Percentiles rank a stretch among this genome's conserved stretches.
These are phyloP conservation scores for Dryas octopetala DNA, from an alignment of 306 rosid species.

Conservation along the genomic window DNA sequence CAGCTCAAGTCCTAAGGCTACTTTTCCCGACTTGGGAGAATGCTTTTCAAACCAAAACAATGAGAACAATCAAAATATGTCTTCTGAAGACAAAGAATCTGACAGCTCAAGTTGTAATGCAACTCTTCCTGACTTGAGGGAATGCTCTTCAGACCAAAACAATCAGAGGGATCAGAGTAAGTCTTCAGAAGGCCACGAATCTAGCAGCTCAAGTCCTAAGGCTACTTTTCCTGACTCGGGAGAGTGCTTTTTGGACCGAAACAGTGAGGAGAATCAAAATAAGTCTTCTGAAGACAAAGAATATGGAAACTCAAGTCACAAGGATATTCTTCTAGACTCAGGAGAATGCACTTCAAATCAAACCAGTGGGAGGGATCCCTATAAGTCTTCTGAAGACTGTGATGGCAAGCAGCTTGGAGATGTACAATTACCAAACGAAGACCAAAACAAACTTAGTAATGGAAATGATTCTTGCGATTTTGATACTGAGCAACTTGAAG, in stretches of 20 bases:
- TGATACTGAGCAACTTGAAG: constrained; percentile 38
- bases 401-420: constrained; percentile 36
- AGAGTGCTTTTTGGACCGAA: background rate
- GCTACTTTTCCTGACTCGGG: background rate
- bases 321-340: background rate
- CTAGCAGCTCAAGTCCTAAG: constrained; percentile 5
- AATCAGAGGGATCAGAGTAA: constrained; percentile 24
- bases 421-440: constrained; percentile 39
- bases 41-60: background rate
- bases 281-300: background rate
- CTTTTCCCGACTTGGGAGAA: background rate
- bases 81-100: constrained; percentile 26
- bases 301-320: background rate
- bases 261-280: background rate
- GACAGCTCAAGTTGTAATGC: constrained; percentile 18
- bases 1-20: constrained; percentile 29
- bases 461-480: constrained; percentile 22
- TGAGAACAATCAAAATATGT: constrained; percentile 10
- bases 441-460: constrained; percentile 36
- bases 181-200: constrained; percentile 3
- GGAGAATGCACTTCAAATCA: background rate
- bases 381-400: constrained; percentile 31
- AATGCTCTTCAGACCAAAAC: constrained; percentile 32
- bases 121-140: constrained; percentile 39
- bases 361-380: background rate